phyloP scores from a whole-genome alignment of 73 alveolate genomes.

The Paramecium tetraurelia region DNA sequence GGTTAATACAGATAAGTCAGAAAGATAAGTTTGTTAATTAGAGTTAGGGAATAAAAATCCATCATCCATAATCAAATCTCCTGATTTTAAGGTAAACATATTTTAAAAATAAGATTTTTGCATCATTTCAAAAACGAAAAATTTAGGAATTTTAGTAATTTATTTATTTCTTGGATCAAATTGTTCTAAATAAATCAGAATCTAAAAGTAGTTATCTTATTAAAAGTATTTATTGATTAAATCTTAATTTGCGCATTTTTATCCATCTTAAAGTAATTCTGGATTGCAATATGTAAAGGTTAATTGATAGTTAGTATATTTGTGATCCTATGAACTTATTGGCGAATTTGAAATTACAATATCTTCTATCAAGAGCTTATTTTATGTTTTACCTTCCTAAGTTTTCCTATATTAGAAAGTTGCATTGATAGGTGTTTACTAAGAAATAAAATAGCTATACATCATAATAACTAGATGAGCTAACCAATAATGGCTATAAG shows the following conservation, averaged over 20 bases:
- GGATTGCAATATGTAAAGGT: not conserved
- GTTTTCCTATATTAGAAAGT: not conserved
- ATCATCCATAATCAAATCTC: not conserved
- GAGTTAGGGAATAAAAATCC: not conserved
- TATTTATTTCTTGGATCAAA: not conserved
- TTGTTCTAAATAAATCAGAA: not conserved
- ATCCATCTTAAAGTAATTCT: not conserved
- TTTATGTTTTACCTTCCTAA: not conserved
- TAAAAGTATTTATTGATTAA: not conserved
- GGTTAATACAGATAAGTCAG: not conserved
- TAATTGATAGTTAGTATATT: not conserved
- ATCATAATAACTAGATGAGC: not conserved
- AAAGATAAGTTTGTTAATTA: not conserved
- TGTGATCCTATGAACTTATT: not conserved
- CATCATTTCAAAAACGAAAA: not conserved
- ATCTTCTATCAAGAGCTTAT: not conserved
- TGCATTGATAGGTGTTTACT: not conserved
- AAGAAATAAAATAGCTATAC: not conserved
- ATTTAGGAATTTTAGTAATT: not conserved
- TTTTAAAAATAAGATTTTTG: not conserved
- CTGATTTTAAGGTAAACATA: not conserved
- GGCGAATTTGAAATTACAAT: not conserved
- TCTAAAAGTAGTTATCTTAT: not conserved
- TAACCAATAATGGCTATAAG: not conserved
- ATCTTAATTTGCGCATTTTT: not conserved